phyloP scores from a whole-genome alignment of 768 basidiomycete species.

The Pulveroboletus frians region DNA sequence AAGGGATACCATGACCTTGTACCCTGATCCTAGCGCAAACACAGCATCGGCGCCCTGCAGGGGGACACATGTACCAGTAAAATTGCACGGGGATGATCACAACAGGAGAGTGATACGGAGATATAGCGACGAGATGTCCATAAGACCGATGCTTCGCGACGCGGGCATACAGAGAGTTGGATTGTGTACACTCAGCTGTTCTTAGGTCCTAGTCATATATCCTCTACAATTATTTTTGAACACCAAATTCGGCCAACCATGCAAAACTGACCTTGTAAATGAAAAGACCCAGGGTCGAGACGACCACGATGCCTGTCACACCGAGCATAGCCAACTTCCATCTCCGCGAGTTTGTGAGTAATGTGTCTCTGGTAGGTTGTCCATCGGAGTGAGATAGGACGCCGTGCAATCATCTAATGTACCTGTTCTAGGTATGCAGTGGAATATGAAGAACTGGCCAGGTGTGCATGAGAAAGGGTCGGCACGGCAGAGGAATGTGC shows the following conservation, averaged over 20 bases:
- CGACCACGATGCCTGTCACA: constrained; percentile 1
- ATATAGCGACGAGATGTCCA: neutral
- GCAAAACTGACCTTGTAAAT: constrained; percentile 2
- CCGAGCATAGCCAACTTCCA: constrained; percentile 16
- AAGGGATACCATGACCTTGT: neutral
- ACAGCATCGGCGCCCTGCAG: neutral
- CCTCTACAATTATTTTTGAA: neutral
- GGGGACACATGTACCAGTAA: neutral
- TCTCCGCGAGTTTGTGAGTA: constrained; percentile 11
- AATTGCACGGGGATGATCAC: neutral
- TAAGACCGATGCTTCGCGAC: neutral
- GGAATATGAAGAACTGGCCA: constrained; percentile 4
- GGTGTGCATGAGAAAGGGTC: constrained; percentile 5
- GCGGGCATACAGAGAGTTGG: neutral
- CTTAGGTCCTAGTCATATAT: neutral
- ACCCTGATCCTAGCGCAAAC: neutral
- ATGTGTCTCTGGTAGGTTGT: neutral
- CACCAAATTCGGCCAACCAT: constrained; percentile 7
- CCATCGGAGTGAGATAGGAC: neutral
- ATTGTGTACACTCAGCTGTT: neutral
- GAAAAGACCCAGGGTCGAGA: neutral
- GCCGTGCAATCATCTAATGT: constrained; percentile 1
- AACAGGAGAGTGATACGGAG: neutral
- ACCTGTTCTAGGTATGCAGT: constrained; percentile 2
- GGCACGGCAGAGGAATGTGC: constrained; percentile 1